Evolutionary conservation across 1,139 yeast species (phyloP).

Genomic region (Lodderomyces elongisporus): DNA sequence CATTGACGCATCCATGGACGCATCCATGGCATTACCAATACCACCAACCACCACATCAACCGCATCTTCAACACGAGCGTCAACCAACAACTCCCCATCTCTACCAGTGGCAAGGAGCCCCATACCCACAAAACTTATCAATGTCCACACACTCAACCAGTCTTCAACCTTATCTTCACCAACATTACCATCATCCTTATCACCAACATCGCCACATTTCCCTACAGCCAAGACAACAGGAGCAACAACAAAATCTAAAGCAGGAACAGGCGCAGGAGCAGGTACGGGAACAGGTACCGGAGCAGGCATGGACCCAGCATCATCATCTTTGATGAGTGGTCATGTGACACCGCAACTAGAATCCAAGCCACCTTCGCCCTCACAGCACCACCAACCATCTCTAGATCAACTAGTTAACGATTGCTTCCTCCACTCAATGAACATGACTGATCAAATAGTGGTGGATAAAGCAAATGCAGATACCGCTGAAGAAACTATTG

Average conservation of each 20-base stretch:
- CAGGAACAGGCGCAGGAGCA: not conserved
- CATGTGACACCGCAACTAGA: too few relatives aligned
- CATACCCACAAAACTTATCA: conserved; percentile 1
- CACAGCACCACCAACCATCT: conserved; percentile 11
- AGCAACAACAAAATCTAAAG: too few relatives aligned
- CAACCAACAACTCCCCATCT: not conserved
- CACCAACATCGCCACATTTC: too few relatives aligned
- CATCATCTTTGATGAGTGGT: not conserved
- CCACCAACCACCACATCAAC: too few relatives aligned
- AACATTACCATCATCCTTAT: not conserved
- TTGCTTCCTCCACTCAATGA: conserved; percentile 20
- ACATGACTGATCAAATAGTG: conserved; percentile 15
- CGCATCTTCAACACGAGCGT: too few relatives aligned
- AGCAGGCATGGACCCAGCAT: not conserved
- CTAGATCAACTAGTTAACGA: conserved; percentile 26
- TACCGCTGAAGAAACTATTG: conserved; percentile 8
- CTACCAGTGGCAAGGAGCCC: not conserved
- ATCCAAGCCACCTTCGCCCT: conserved; percentile 1
- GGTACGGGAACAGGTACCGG: not conserved
- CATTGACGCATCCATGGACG: too few relatives aligned
- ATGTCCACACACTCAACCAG: not conserved
- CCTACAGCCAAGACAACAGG: too few relatives aligned
- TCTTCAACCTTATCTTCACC: not conserved
- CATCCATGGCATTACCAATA: too few relatives aligned
- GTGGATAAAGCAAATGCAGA: not conserved